Evolutionary conservation across 495 filamentous ascomycete genomes (phyloP), one percentile per base, ranked within the genome.

Genomic region (Penicillium soppii): DNA sequence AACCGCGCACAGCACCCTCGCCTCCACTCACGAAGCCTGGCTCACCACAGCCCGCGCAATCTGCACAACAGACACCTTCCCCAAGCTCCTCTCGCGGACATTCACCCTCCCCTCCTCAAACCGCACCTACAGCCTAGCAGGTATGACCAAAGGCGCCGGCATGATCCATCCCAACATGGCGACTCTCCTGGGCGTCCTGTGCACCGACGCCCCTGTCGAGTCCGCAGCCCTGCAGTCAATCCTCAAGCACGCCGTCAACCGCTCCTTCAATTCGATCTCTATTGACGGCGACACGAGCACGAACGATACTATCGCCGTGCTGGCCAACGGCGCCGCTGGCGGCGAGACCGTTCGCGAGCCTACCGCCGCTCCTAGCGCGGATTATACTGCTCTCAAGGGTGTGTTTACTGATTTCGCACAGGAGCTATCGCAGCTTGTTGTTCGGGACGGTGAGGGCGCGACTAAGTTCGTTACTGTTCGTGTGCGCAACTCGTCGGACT

Each of bases 101-200:
- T 99, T 97, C 71, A 84, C 73, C 5, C 82, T 99, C 22, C 92
- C 92, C 19, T 94, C 89, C 8, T 89, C 88, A 3, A 69, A 62
- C 49, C 72, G 74, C 7, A 82, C 79, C 33, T 99, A 97, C 74
- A 76, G 79, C 58, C 86, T 99, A 21, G 91, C 88, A 21, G 94
- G 94, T 41, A 96, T 96, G 83, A 96, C 95, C 53, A 99, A 99
- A 72, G 94, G 94, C 38, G 95, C 94, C 12, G 94, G 94, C 59
- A 99, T 99, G 94, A 99, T 99, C 65, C 92, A 97, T 70, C 94
- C 94, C 17, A 97, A 99, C 75, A 96, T 98, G 92, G 94, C 91
- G 36, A 99, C 94, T 0, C 81, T 99, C 32, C 83, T 99, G 23
- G 92, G 89, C 40, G 89, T 97, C 47, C 82, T 97, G 62, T 92